A percentile compares a stretch with the other conserved stretches of the same genome.
Evolutionary conservation across 176 grass and related monocot species (phyloP).

Genomic region (Avena eriantha): DNA sequence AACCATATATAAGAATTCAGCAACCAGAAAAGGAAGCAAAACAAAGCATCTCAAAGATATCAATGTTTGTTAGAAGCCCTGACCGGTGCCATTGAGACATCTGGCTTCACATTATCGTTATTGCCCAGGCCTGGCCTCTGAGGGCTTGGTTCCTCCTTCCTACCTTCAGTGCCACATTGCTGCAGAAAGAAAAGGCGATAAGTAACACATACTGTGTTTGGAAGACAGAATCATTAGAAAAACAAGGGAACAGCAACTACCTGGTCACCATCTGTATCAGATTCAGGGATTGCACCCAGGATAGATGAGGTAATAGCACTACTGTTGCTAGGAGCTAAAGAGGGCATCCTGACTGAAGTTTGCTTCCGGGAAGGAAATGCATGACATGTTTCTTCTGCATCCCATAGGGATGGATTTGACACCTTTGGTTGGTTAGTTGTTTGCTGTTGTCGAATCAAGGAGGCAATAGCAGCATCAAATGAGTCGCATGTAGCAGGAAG

Average conservation of each 20-base stretch:
- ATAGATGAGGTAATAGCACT: slow-evolving; percentile 20
- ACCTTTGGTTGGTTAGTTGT: slow-evolving; percentile 46
- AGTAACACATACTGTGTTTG: slow-evolving; percentile 20
- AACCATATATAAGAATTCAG: slow-evolving; percentile 15
- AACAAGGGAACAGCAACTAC: slow-evolving; percentile 15
- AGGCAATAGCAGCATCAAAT: slow-evolving; percentile 94
- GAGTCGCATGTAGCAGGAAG: slow-evolving; percentile 75
- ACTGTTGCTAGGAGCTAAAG: slow-evolving; percentile 40
- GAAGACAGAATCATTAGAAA: slow-evolving; percentile 17
- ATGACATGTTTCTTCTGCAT: slow-evolving; percentile 92
- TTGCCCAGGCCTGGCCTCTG: neutral
- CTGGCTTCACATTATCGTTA: slow-evolving; percentile 34
- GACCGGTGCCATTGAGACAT: slow-evolving; percentile 42
- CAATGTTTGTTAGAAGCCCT: slow-evolving; percentile 21
- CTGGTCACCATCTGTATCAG: slow-evolving; percentile 41
- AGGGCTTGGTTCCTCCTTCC: slow-evolving; percentile 10
- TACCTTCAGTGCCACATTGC: slow-evolving; percentile 37
- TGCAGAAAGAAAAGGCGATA: slow-evolving; percentile 35
- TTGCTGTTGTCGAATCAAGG: slow-evolving; percentile 66
- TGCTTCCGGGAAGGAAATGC: slow-evolving; percentile 69
- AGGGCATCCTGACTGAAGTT: slow-evolving; percentile 16
- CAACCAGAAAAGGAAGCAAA: slow-evolving; percentile 23
- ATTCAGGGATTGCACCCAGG: slow-evolving; percentile 49
- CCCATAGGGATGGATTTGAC: slow-evolving; percentile 72
- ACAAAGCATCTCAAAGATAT: slow-evolving; percentile 28